Evolutionary conservation across 768 basidiomycete species (phyloP), one percentile per base, ranked within the genome.

Genomic region (Mycena metata): DNA sequence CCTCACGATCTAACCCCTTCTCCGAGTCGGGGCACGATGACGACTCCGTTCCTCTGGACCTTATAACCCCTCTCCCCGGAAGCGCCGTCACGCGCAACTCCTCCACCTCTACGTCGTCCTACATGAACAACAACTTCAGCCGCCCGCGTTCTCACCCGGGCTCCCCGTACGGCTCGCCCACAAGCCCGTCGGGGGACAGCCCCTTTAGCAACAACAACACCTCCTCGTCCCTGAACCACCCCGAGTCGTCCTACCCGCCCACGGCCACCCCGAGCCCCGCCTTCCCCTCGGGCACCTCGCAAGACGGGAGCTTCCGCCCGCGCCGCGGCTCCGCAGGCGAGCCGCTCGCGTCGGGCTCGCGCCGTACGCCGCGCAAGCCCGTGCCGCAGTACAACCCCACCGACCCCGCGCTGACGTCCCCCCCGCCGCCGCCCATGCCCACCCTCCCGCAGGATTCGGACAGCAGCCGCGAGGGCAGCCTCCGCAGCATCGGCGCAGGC

Each of bases 311-410:
- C 30, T 36, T 3, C 30, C 30, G 3, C 17, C n/a, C 24, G 26
- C 63, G 60, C 33, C 57, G 68, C 52, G 15, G 49, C 43, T 61
- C 64, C 54, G n/a, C 47, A 1, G 60, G 62, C 51, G 64, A 66
- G 64, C 26, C 55, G 58, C 10, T 43, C 41, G 49, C 21, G 3
- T 9, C 67, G 9, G n/a, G 35, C 16, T 17, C 60, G 42, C 76
- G 81, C 56, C 82, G 81, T 46, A 77, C 76, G 52, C 78, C 86
- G 33, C 80, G 88, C 52, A 89, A 89, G 73, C 87, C 88, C 15
- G 88, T 89, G n/a, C 88, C 88, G 12, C 79, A 78, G 17, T 89
- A 88, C 69, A 79, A 84, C 69, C 75, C 79, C 26, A 70, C 75
- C 36, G 69, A 76, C 45, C 71, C 80, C 16, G 59, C 72, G 15